Evolutionary conservation across 805 yeast genomes (phyloP).

Genomic region (Maudiozyma pseudohumilis): DNA sequence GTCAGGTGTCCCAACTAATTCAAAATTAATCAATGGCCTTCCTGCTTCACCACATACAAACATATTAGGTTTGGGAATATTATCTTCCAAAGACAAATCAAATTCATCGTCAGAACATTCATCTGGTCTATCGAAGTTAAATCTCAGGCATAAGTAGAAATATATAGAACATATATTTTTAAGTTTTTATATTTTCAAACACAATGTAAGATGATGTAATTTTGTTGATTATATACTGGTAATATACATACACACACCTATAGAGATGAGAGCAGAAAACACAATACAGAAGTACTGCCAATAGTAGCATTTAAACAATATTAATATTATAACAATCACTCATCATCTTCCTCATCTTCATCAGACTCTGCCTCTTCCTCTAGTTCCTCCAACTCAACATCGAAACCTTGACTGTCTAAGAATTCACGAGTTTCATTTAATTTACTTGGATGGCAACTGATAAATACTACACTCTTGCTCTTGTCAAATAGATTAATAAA

Average conservation of each 20-base stretch:
- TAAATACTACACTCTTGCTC: slow-evolving; percentile 47
- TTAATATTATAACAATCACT: neutral
- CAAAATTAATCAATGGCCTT: slow-evolving; percentile 28
- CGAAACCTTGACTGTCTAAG: slow-evolving; percentile 48
- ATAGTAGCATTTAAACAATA: too few relatives aligned
- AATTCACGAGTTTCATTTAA: slow-evolving; percentile 36
- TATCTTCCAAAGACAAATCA: neutral
- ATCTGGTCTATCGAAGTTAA: slow-evolving; percentile 3
- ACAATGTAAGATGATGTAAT: too few relatives aligned
- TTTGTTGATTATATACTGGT: too few relatives aligned
- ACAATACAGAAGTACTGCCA: too few relatives aligned
- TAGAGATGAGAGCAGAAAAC: too few relatives aligned
- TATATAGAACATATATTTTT: too few relatives aligned
- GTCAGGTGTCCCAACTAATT: slow-evolving; percentile 24
- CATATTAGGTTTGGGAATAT: slow-evolving; percentile 11
- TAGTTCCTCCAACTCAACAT: slow-evolving; percentile 48
- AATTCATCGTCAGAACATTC: neutral
- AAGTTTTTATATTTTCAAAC: too few relatives aligned
- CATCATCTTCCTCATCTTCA: slow-evolving; percentile 16
- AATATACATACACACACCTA: too few relatives aligned
- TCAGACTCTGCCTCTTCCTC: slow-evolving; percentile 30
- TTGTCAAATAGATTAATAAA: slow-evolving; percentile 56
- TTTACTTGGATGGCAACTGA: slow-evolving; percentile 66
- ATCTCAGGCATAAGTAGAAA: slow-evolving; percentile 8
- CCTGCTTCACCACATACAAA: slow-evolving; percentile 16